A percentile compares a stretch with the other conserved stretches of the same genome.
Conservation (phyloP, 495 filamentous ascomycete species). For the Bombardia bombarda region DNA sequence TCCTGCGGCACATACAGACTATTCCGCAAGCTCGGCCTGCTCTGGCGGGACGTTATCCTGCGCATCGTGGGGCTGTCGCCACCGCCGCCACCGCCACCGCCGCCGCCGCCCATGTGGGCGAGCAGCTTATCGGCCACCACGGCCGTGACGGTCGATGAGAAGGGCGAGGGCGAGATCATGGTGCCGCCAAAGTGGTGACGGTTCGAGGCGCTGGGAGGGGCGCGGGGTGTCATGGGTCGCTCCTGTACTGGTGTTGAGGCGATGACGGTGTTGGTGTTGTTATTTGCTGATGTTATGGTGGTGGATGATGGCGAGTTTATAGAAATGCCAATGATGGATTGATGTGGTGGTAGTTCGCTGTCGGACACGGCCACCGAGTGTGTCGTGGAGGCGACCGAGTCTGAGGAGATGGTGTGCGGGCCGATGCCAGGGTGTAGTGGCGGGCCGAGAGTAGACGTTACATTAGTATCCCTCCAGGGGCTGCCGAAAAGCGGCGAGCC, state of each 20-base stretch:
- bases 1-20: slow-evolving; percentile 35
- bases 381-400: slow-evolving; percentile 26
- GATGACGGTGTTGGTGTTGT: slow-evolving; percentile 9
- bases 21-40: slow-evolving; percentile 28
- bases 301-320: slow-evolving; percentile 13
- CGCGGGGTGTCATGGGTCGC: slow-evolving; percentile 18
- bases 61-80: slow-evolving; percentile 18
- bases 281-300: slow-evolving; percentile 2
- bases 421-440: slow-evolving; percentile 21
- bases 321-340: slow-evolving; percentile 1
- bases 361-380: slow-evolving; percentile 24
- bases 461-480: slow-evolving; percentile 23
- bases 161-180: slow-evolving; percentile 39
- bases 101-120: slow-evolving; percentile 20
- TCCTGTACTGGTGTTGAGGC: background rate
- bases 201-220: slow-evolving; percentile 13
- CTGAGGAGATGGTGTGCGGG: slow-evolving; percentile 27
- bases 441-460: slow-evolving; percentile 7
- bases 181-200: slow-evolving; percentile 28
- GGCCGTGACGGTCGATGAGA: slow-evolving; percentile 39
- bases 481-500: slow-evolving; percentile 25
- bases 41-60: slow-evolving; percentile 17
- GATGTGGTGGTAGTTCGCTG: background rate
- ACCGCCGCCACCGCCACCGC: no score
- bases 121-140: slow-evolving; percentile 38